These are phyloP conservation scores for Kwoniella mangroviensis DNA, from an alignment of 768 basidiomycete species.

Conservation along the genomic window DNA sequence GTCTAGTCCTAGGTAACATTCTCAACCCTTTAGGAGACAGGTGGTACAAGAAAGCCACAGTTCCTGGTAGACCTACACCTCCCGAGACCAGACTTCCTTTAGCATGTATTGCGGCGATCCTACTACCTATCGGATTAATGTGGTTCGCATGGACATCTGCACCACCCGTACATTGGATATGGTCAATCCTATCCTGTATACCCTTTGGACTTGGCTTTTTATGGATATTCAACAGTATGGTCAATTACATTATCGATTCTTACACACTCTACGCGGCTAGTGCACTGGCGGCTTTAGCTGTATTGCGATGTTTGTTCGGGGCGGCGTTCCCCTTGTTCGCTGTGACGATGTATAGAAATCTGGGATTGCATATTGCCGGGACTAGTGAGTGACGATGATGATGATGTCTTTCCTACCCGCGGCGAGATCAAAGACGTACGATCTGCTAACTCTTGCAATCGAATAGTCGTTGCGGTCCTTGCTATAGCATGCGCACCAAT, in stretches of 20 bases:
- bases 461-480: slow-evolving; percentile 30
- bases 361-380: slow-evolving; percentile 38
- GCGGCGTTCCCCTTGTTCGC: slow-evolving; percentile 65
- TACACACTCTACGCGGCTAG: slow-evolving; percentile 69
- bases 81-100: slow-evolving; percentile 72
- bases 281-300: slow-evolving; percentile 69
- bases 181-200: slow-evolving; percentile 67
- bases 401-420: too few species aligned
- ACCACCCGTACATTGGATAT: slow-evolving; percentile 65
- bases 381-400: slow-evolving; percentile 12
- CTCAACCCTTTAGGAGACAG: slow-evolving; percentile 66
- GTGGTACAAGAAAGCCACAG: slow-evolving; percentile 64
- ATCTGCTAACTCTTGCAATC: too few species aligned
- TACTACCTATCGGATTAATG: slow-evolving; percentile 63
- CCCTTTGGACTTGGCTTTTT: slow-evolving; percentile 71
- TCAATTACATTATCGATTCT: slow-evolving; percentile 71
- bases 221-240: slow-evolving; percentile 66
- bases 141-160: slow-evolving; percentile 65
- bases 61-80: slow-evolving; percentile 54
- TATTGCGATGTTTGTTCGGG: slow-evolving; percentile 67
- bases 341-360: slow-evolving; percentile 32
- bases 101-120: slow-evolving; percentile 64
- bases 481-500: slow-evolving; percentile 29
- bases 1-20: slow-evolving; percentile 63
- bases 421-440: too few species aligned